These are phyloP conservation scores for Fraxinus cuspidata DNA, from an alignment of 257 asterid species.

Conservation along the genomic window DNA sequence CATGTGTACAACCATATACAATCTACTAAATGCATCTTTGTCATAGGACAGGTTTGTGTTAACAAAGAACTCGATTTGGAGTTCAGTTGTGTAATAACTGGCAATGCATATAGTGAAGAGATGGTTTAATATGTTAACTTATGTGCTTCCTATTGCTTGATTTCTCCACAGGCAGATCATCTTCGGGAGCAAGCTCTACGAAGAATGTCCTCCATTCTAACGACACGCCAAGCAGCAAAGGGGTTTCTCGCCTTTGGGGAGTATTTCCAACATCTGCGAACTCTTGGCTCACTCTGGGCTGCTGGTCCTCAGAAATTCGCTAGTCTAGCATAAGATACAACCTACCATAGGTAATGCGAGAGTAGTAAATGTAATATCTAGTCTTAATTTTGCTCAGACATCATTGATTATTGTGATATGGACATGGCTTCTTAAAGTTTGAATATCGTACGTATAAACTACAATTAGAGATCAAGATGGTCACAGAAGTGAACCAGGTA, in stretches of 20 bases:
- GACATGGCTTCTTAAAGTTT: constrained; percentile 22
- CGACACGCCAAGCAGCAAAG: constrained; percentile 78
- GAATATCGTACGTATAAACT: constrained; percentile 25
- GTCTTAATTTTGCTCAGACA: constrained; percentile 34
- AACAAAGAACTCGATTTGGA: background rate
- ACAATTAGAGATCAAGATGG: background rate
- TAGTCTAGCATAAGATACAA: constrained; percentile 16
- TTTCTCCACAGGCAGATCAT: constrained; percentile 69
- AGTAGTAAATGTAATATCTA: constrained; percentile 30
- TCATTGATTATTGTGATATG: constrained; percentile 11
- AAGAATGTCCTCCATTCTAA: constrained; percentile 72
- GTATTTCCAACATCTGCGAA: constrained; percentile 78
- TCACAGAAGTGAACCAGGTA: too few species aligned
- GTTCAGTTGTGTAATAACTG: background rate
- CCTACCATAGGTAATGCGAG: constrained; percentile 13
- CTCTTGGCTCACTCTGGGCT: constrained; percentile 79
- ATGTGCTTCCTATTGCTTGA: background rate
- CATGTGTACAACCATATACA: too few species aligned
- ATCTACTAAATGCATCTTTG: background rate
- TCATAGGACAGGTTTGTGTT: background rate
- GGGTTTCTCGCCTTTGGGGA: constrained; percentile 84
- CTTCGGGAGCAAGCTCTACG: constrained; percentile 88
- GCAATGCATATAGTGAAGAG: background rate
- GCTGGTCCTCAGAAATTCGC: constrained; percentile 45
- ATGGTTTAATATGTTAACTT: background rate